Percentiles rank a stretch among this genome's conserved stretches.
Conservation (phyloP, 2,329 filamentous ascomycete genomes). For the Stagonosporopsis rhizophila region DNA sequence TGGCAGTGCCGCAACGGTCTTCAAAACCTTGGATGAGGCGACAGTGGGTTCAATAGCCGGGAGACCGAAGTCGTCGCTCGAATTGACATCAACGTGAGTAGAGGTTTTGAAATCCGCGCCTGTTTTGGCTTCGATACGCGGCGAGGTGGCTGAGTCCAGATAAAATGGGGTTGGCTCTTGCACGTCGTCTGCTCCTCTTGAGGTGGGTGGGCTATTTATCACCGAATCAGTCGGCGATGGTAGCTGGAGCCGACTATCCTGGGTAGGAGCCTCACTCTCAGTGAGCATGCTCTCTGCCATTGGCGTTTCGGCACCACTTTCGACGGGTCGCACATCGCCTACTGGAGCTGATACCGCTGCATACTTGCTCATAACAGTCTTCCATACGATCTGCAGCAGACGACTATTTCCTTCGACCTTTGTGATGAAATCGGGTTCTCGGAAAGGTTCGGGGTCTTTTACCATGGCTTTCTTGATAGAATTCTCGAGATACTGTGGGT, state of each 20-base stretch:
- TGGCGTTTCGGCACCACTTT: not conserved
- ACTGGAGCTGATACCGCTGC: not conserved
- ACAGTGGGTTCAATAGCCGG: constrained; percentile 7
- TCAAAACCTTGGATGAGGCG: not conserved
- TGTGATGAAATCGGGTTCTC: constrained; percentile 32
- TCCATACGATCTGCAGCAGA: constrained; percentile 39
- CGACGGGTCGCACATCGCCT: not conserved
- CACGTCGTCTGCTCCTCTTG: not conserved
- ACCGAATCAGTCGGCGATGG: constrained; percentile 9
- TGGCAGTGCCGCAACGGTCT: not conserved
- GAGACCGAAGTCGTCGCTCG: constrained; percentile 3
- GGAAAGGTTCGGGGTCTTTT: constrained; percentile 33
- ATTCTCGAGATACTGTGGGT: constrained; percentile 31
- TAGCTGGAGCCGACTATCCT: constrained; percentile 3
- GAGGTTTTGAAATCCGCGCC: fast-evolving
- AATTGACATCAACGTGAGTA: not conserved
- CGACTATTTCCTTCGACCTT: constrained; percentile 35
- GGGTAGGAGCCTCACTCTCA: constrained; percentile 12
- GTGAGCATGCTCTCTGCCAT: constrained; percentile 4
- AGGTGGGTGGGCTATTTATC: not conserved
- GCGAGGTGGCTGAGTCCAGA: not conserved
- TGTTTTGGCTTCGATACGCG: not conserved
- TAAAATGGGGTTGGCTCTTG: not conserved
- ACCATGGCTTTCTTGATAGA: constrained; percentile 28
- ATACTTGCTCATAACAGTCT: constrained; percentile 35